phyloP scores from a whole-genome alignment of 352 stramenopile genomes.

The Globisporangium viniferum region DNA sequence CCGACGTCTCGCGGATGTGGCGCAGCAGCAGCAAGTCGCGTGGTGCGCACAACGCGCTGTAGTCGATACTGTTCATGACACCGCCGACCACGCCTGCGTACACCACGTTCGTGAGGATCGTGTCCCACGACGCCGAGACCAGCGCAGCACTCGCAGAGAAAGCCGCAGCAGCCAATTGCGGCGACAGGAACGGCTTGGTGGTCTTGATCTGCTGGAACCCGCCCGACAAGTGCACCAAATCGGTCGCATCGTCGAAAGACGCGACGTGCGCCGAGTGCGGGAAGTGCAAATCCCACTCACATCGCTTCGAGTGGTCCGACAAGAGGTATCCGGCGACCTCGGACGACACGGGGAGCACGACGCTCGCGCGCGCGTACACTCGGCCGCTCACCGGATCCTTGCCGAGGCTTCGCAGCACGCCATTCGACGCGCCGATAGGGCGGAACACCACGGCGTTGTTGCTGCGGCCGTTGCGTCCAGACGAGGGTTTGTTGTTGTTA shows the following conservation, averaged over 20 bases:
- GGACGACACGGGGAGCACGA: conserved; percentile 60
- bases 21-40: conserved; percentile 73
- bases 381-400: conserved; percentile 33
- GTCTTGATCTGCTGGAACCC: conserved; percentile 39
- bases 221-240: conserved; percentile 66
- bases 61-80: conserved; percentile 49
- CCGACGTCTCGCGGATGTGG: conserved; percentile 65
- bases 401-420: conserved; percentile 61
- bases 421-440: conserved; percentile 44
- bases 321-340: conserved; percentile 66
- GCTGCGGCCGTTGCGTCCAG: neutral
- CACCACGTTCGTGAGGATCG: conserved; percentile 43
- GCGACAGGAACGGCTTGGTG: conserved; percentile 49
- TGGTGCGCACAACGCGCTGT: conserved; percentile 42
- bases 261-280: conserved; percentile 56
- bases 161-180: conserved; percentile 41
- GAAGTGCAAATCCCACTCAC: conserved; percentile 82
- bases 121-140: conserved; percentile 41
- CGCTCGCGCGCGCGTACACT: conserved; percentile 55
- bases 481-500: conserved; percentile 12
- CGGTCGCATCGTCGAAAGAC: conserved; percentile 70
- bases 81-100: conserved; percentile 47
- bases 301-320: conserved; percentile 58
- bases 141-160: conserved; percentile 43
- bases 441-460: conserved; percentile 55